Evolutionary conservation across 1,284 basidiomycete species (phyloP), one percentile per base, ranked within the genome.

Genomic region (Athelia psychrophila): DNA sequence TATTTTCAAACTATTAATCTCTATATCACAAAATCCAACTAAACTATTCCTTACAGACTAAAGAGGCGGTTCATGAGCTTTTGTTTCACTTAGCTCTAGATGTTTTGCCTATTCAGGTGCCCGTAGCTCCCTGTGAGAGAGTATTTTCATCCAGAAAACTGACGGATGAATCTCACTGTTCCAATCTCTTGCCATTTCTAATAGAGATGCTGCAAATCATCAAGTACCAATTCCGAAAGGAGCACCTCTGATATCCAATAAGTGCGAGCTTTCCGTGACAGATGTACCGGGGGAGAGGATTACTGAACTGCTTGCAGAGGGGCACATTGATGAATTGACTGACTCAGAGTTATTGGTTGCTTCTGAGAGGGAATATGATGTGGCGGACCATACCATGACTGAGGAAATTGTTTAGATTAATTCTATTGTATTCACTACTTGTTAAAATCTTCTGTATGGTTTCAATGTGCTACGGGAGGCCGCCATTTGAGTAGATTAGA

Each of bases 71-170:
- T 24, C 58, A 51, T 27, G 52, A 51, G 3, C 44, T 53, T 15
- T 52, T 63, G 1, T 62, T 51, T 50, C 47, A 49, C 1, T 44
- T 67, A 15, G 65, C 64, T 0, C 48, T 66, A 8, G 62, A 69
- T 54, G 53, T 68, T n/a, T 56, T 69, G 0, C 64, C 64, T 3
- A 56, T 54, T 16, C 66, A 68, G 38, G 66, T 64, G 9, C 68
- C 64, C 1, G 54, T 67, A 6, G 64, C 68, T 20, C 61, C 68
- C n/a, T 68, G 59, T 30, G 61, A 70, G 49, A 48, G 61, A 2
- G 58, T 64, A 9, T 71, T 71, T 48, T 69, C 62, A 6, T 67
- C 64, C 2, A 60, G 57, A 49, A 62, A 61, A 27, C 60, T 67
- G 49, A 69, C 63, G 0, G 56, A 56, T 25, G 57, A 58, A 10